Evolutionary conservation across 2,329 filamentous ascomycete species (phyloP).

Genomic region (Aspergillus sp.): DNA sequence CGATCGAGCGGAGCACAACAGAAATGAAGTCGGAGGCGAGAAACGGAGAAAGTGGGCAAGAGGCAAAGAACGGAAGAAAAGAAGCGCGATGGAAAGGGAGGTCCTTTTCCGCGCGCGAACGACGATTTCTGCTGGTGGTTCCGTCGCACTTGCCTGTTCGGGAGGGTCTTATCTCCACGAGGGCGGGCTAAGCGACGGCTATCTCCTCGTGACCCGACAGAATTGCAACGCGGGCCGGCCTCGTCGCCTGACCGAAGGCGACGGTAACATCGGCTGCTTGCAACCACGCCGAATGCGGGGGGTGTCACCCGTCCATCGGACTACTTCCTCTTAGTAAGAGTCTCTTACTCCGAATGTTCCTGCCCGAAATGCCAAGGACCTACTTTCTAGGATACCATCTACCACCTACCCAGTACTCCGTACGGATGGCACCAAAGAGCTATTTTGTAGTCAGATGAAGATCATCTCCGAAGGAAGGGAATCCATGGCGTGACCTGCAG

Average conservation of each 20-base stretch:
- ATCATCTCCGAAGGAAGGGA: no score
- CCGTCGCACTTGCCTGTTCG: background rate
- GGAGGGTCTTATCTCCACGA: background rate
- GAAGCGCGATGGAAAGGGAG: background rate
- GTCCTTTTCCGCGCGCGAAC: background rate
- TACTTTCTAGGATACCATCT: no score
- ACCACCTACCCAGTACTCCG: no score
- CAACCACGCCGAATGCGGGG: conserved; percentile 22
- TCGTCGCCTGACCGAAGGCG: conserved; percentile 5
- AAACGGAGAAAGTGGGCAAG: background rate
- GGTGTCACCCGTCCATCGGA: background rate
- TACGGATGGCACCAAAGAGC: no score
- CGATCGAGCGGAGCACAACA: background rate
- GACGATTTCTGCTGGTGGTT: no score
- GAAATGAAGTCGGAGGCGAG: background rate
- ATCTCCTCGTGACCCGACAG: background rate
- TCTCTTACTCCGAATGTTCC: no score
- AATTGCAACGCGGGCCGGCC: background rate
- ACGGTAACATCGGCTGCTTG: conserved; percentile 22
- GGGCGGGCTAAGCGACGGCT: background rate
- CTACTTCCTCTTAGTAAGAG: no score
- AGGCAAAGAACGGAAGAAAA: background rate
- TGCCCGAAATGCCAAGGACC: no score
- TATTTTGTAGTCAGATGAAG: no score
- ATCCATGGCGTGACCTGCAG: no score